Evolutionary conservation across 1,284 basidiomycete genomes (phyloP), one percentile per base, ranked within the genome.

Genomic region (Cerioporus squamosus): DNA sequence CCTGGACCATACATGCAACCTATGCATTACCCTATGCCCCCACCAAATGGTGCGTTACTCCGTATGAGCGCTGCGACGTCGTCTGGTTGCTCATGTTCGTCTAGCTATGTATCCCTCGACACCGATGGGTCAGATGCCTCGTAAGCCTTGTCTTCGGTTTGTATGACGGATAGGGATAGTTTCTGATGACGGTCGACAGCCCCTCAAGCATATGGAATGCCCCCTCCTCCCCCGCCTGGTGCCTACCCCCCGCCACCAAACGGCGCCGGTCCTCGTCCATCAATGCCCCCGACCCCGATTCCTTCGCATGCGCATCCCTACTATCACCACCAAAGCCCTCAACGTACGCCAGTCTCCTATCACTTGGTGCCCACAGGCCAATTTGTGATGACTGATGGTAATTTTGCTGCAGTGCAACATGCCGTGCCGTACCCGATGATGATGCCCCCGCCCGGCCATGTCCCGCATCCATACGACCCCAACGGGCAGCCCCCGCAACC

Each of bases 201-300:
- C 26, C 85, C 85, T 22, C 83, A 85, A 80, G 80, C 79, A 52
- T 91, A 90, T 70, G 40, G 33, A 12, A 90, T 91, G 86, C 84
- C 75, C 44, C 77, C 77, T 50, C 86, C 67, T 22, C 69, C 84
- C 39, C 86, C 83, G 3, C 87, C 87, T 53, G 87, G 83, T 53
- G 77, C 84, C 49, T 90, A 89, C 67, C 87, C 88, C 29, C 85
- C 86, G 2, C 88, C 86, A 46, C 89, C 90, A 23, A 91, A 90
- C 66, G 87, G 87, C 47, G 83, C 81, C 45, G 88, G 82, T 24
- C 88, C 85, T 31, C 82, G 91, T 65, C 88, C 88, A 29, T 91
- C 91, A 23, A 91, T 93, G 88, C 91, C 91, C 20, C 90, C 91
- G 10, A 92, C 91, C 12, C 91, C 91, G 4, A 91, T 93, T 61